Conservation (phyloP, 768 basidiomycete genomes). For the Termitomyces heimii region DNA sequence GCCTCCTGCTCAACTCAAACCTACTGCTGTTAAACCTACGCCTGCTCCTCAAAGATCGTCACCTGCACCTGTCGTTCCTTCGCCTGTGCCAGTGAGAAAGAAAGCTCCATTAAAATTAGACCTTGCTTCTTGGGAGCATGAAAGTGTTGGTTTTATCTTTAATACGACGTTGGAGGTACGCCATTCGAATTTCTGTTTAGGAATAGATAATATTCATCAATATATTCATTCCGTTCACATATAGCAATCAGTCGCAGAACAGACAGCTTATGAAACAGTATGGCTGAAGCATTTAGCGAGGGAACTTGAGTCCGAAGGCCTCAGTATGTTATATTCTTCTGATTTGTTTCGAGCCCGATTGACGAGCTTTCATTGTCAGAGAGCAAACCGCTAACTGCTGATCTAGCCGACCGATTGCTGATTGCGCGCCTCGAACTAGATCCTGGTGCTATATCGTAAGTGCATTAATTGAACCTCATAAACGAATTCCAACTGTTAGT, state of each 20-base stretch:
- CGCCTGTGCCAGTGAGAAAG: conserved; percentile 41
- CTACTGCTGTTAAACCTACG: conserved; percentile 30
- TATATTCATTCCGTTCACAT: neutral
- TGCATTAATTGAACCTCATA: conserved; percentile 8
- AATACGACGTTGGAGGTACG: conserved; percentile 77
- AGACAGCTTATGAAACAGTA: conserved; percentile 59
- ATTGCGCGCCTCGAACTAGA: conserved; percentile 83
- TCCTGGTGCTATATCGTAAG: conserved; percentile 65
- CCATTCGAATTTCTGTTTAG: conserved; percentile 8
- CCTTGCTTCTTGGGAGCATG: conserved; percentile 66
- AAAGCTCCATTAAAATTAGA: conserved; percentile 46
- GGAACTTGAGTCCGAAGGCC: conserved; percentile 61
- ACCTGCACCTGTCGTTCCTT: conserved; percentile 23
- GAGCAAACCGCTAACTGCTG: conserved; percentile 41
- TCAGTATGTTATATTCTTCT: conserved; percentile 29
- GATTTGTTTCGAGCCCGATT: neutral
- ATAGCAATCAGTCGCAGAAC: conserved; percentile 17
- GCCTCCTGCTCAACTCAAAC: conserved; percentile 19
- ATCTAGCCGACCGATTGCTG: conserved; percentile 71
- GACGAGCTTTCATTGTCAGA: conserved; percentile 16
- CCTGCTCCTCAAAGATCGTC: conserved; percentile 26
- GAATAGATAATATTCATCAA: neutral
- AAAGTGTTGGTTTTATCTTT: conserved; percentile 60
- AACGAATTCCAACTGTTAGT: neutral
- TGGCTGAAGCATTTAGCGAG: conserved; percentile 76